Evolutionary conservation across 2,329 filamentous ascomycete genomes (phyloP).

Genomic region (Fusarium sp.): DNA sequence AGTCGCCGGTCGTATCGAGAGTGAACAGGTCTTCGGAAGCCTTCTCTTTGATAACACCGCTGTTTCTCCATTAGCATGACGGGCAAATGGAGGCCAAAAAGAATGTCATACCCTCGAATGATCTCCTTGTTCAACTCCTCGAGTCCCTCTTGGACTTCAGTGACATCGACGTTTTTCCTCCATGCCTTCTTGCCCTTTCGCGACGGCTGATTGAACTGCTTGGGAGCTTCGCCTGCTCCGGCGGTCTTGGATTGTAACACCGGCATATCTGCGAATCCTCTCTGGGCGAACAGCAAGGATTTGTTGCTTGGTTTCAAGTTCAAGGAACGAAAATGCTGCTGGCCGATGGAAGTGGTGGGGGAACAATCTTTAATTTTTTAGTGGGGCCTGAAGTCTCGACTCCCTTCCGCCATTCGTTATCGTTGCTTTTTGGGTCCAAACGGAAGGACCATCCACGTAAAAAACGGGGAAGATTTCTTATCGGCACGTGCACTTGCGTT

Average conservation of each 20-base stretch:
- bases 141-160: constrained; percentile 85
- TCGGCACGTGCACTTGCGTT: constrained; percentile 43
- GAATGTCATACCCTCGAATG: constrained; percentile 78
- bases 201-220: constrained; percentile 88
- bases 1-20: constrained; percentile 81
- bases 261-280: constrained; percentile 60
- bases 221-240: constrained; percentile 72
- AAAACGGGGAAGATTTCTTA: constrained; percentile 34
- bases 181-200: constrained; percentile 99
- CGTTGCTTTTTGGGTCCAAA: neutral
- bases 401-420: constrained; percentile 18
- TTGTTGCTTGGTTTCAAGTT: constrained; percentile 23
- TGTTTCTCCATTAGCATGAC: constrained; percentile 52
- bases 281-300: constrained; percentile 18
- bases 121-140: constrained; percentile 89
- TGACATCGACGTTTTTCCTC: constrained; percentile 97
- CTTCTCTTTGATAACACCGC: constrained; percentile 88
- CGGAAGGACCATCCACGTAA: neutral
- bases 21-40: constrained; percentile 86
- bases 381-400: constrained; percentile 34
- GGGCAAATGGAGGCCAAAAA: neutral
- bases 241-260: constrained; percentile 60
- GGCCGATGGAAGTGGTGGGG: constrained; percentile 44
- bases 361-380: constrained; percentile 47
- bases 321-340: constrained; percentile 35